A percentile compares a stretch with the other conserved stretches of the same genome.
Evolutionary conservation across 106 monocot species (phyloP).

Genomic region (Triglochin maritima): DNA sequence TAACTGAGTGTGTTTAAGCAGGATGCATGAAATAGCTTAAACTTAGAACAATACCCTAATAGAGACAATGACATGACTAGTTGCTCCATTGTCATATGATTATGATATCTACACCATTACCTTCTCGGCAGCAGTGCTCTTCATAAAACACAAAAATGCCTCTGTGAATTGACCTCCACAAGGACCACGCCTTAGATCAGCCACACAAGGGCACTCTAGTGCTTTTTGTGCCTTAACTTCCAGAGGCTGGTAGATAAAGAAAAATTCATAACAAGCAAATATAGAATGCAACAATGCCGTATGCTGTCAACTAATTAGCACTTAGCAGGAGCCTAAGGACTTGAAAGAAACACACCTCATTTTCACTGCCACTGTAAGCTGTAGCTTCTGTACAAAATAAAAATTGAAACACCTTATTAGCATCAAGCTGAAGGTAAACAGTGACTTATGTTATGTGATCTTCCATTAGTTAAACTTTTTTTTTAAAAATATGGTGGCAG

Average conservation of each 20-base stretch:
- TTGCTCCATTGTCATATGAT: too few species aligned
- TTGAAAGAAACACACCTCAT: slow-evolving; percentile 36
- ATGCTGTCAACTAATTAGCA: not conserved
- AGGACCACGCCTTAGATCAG: slow-evolving; percentile 63
- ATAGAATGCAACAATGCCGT: not conserved
- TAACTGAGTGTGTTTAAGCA: too few species aligned
- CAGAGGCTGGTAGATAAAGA: slow-evolving; percentile 36
- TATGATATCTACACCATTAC: slow-evolving; percentile 13
- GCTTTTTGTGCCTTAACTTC: slow-evolving; percentile 71
- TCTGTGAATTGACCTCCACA: slow-evolving; percentile 78
- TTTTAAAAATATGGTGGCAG: too few species aligned
- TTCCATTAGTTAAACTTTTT: too few species aligned
- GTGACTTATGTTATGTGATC: too few species aligned
- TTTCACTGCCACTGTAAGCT: slow-evolving; percentile 32
- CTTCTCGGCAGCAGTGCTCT: slow-evolving; percentile 88
- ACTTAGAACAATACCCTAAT: too few species aligned
- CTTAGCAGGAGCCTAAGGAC: not conserved
- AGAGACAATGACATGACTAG: too few species aligned
- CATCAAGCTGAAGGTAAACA: too few species aligned
- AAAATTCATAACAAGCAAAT: not conserved
- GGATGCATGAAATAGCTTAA: too few species aligned
- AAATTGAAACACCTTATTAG: not conserved
- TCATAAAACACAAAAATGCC: slow-evolving; percentile 82
- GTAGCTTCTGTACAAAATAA: slow-evolving; percentile 51
- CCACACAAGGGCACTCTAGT: slow-evolving; percentile 85